Conservation (phyloP, 345 rosid genomes). For the sweet orange (Citrus sinensis) region DVS_A1.0 CM039163.1:43534501-43535000, state of each 20-base stretch:
- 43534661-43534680: constrained; percentile 1
- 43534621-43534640: neutral
- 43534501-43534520: neutral
- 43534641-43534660: constrained; percentile 15
- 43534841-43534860: constrained; percentile 17
- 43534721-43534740: constrained; percentile 13
- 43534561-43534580: neutral
- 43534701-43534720: constrained; percentile 4
- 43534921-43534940: constrained; percentile 5
- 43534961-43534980: constrained; percentile 1
- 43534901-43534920: constrained; percentile 9
- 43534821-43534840: constrained; percentile 5
- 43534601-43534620: neutral
- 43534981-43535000: neutral
- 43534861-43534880: constrained; percentile 17
- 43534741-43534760: constrained; percentile 20
- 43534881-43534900: constrained; percentile 19
- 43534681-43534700: constrained; percentile 26
- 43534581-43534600: neutral
- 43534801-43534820: constrained; percentile 17
- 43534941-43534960: neutral
- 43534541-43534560: neutral
- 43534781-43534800: constrained; percentile 30
- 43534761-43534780: constrained; percentile 37
- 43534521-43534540: neutral